Conservation (phyloP, 2,329 filamentous ascomycete genomes). For the Pseudogymnoascus verrucosus region DNA sequence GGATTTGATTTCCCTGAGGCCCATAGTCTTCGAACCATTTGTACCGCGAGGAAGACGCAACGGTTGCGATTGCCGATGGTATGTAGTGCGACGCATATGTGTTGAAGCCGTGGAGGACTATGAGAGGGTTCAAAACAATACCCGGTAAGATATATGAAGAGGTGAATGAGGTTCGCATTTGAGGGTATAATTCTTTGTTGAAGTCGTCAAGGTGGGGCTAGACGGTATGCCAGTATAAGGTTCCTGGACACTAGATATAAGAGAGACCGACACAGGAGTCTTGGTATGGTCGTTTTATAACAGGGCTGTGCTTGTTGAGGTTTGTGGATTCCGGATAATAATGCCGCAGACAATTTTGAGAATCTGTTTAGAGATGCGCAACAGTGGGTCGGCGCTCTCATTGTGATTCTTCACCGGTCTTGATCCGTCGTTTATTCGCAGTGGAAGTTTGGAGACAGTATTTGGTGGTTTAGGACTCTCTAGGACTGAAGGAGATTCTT, state of each 20-base stretch:
- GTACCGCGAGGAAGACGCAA: slow-evolving; percentile 23
- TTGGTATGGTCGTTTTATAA: not conserved
- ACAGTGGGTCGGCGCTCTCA: not conserved
- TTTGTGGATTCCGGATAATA: not conserved
- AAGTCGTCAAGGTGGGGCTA: not conserved
- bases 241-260: not conserved
- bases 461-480: not conserved
- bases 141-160: slow-evolving; percentile 28
- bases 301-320: not conserved
- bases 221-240: not conserved
- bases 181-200: not conserved
- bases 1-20: slow-evolving; percentile 23
- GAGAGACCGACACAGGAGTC: not conserved
- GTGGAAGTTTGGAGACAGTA: not conserved
- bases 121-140: slow-evolving; percentile 32
- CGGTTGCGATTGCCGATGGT: slow-evolving; percentile 23
- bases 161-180: slow-evolving; percentile 21
- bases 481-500: not conserved
- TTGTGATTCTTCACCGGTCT: not conserved
- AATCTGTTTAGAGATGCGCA: not conserved
- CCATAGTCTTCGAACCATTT: slow-evolving; percentile 24
- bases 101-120: slow-evolving; percentile 33
- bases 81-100: slow-evolving; percentile 29
- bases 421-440: not conserved
- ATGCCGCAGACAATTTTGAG: not conserved